A percentile compares a stretch with the other conserved stretches of the same genome.
These are phyloP conservation scores for Apiospora sp. DNA, from an alignment of 2,329 filamentous ascomycete genomes.

Conservation along the genomic window DNA sequence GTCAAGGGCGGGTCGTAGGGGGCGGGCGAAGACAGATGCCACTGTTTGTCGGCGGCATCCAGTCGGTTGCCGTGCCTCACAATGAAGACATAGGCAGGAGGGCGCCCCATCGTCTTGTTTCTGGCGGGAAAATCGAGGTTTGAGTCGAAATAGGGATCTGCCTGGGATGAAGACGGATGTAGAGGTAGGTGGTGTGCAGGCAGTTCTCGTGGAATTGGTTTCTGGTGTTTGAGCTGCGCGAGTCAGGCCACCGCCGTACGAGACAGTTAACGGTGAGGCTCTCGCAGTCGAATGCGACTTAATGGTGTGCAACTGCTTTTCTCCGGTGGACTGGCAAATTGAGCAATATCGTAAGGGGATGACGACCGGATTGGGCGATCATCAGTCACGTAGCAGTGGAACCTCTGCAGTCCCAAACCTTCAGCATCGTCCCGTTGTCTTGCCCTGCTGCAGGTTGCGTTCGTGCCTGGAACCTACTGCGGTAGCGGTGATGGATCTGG, in stretches of 20 bases:
- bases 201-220: not conserved
- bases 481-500: slow-evolving; percentile 1
- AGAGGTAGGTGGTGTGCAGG: not conserved
- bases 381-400: slow-evolving; percentile 16
- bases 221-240: slow-evolving; percentile 2
- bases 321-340: slow-evolving; percentile 13
- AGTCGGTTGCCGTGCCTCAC: slow-evolving; percentile 88
- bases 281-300: not conserved
- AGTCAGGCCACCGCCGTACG: slow-evolving; percentile 17
- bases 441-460: slow-evolving; percentile 11
- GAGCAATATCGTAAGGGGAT: slow-evolving; percentile 3
- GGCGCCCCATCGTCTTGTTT: slow-evolving; percentile 48
- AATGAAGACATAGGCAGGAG: slow-evolving; percentile 59
- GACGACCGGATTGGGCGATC: slow-evolving; percentile 19
- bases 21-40: slow-evolving; percentile 91
- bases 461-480: slow-evolving; percentile 1
- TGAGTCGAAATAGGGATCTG: not conserved
- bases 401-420: slow-evolving; percentile 19
- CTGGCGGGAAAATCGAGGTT: not conserved
- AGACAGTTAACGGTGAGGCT: slow-evolving; percentile 13
- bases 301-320: not conserved
- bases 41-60: slow-evolving; percentile 92
- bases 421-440: slow-evolving; percentile 21
- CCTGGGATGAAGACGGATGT: not conserved
- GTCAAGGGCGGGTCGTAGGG: slow-evolving; percentile 96